Evolutionary conservation across 352 stramenopile genomes (phyloP), one percentile per base, ranked within the genome.

Genomic region (Phytophthora palmivora): DNA sequence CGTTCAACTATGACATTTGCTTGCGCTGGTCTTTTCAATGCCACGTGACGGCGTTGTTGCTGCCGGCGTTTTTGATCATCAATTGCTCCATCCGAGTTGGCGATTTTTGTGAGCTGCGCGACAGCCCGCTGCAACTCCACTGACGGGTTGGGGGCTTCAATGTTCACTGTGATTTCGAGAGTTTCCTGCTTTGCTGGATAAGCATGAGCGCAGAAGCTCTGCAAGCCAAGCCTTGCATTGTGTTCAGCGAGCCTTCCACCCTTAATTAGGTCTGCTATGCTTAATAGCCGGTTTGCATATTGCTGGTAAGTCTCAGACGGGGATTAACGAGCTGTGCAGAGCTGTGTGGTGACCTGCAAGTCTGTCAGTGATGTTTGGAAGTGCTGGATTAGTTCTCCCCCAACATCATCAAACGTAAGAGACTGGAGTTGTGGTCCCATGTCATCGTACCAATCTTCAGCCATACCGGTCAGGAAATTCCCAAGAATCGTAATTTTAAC

Each of bases 361-460:
- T 41, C 30, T 15, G 45, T 53, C 10, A 42, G 18, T 11, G 45
- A 8, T 14, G 45, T 53, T 5, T 18, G n/a, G 32, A 53, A 53
- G 26, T 53, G 30, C 5, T 36, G 30, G 7, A 33, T 36, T 0
- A 30, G 30, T 16, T 14, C 44, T 6, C 26, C 18, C 2, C 45
- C 30, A 21, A 53, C 30, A 5, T 53, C 7, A 4, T 42, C 45
- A 30, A 53, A 53, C 3, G 30, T 28, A 2, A 16, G 16, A 26
- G n/a, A n/a, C n/a, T n/a, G n/a, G n/a, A 41, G 0, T 12, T 53
- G 45, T 3, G 4, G 7, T 6, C 15, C 28, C 30, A 53, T 53
- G 45, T 42, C 45, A 16, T 52, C 45, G 16, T 52, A 52, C 18
- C 45, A 53, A 5, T 7, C 45, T 9, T 53, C 45, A 3, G 45